These are phyloP conservation scores for Zangia roseola DNA, from an alignment of 768 basidiomycete genomes.

Conservation along the genomic window DNA sequence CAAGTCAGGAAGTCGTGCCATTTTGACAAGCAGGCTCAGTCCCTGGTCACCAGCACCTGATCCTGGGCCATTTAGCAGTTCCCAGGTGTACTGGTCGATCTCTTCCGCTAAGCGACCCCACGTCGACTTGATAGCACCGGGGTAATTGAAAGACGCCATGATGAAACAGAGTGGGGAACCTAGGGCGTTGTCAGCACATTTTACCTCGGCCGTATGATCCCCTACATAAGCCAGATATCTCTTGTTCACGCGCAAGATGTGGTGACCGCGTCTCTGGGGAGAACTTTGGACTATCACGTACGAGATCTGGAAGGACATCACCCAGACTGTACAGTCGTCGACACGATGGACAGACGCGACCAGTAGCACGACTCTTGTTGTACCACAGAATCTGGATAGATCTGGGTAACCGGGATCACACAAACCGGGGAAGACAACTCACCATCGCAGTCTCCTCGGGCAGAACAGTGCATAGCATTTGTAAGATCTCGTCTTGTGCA, in stretches of 20 bases:
- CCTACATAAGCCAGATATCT: conserved; percentile 77
- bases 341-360: conserved; percentile 78
- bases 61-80: conserved; percentile 47
- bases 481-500: conserved; percentile 68
- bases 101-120: conserved; percentile 73
- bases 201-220: conserved; percentile 4
- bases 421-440: conserved; percentile 22
- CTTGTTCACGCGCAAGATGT: conserved; percentile 56
- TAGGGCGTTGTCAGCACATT: conserved; percentile 29
- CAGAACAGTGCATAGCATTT: conserved; percentile 68
- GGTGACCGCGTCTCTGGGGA: conserved; percentile 31
- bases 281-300: conserved; percentile 24
- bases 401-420: background rate
- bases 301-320: conserved; percentile 55
- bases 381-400: conserved; percentile 70
- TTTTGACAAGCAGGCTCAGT: conserved; percentile 66
- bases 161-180: conserved; percentile 80
- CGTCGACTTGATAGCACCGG: conserved; percentile 57
- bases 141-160: conserved; percentile 64
- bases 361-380: conserved; percentile 71
- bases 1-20: conserved; percentile 73
- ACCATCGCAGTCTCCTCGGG: conserved; percentile 75
- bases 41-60: conserved; percentile 37
- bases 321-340: conserved; percentile 69
- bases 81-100: conserved; percentile 67